Percentiles rank a stretch among this genome's conserved stretches.
phyloP scores from a whole-genome alignment of 768 basidiomycete species.

The Pleurotus cornucopiae region DNA sequence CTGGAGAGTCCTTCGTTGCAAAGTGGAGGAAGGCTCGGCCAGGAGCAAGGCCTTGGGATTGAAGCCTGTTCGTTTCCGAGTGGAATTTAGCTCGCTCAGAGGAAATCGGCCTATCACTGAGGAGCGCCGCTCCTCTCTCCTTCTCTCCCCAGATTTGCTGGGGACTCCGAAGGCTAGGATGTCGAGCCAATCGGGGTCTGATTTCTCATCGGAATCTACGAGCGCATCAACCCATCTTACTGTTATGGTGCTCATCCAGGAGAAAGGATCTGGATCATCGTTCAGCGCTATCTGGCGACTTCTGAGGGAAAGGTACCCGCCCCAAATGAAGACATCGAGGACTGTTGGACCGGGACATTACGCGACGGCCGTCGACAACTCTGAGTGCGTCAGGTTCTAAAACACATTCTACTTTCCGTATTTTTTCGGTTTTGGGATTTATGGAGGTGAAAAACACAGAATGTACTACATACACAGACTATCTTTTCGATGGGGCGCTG shows the following conservation, averaged over 20 bases:
- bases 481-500: too few species aligned
- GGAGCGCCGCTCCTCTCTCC: constrained; percentile 17
- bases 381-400: too few species aligned
- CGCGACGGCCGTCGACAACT: neutral
- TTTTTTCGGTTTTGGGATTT: neutral
- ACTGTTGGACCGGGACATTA: constrained; percentile 2
- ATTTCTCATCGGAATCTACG: neutral
- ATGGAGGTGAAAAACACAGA: too few species aligned
- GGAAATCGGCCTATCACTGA: neutral
- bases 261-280: constrained; percentile 87
- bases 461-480: too few species aligned
- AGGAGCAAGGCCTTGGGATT: constrained; percentile 38
- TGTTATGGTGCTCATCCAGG: constrained; percentile 74
- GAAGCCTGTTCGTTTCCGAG: constrained; percentile 79
- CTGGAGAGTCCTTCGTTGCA: constrained; percentile 30
- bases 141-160: constrained; percentile 18
- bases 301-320: constrained; percentile 65
- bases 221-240: neutral
- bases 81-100: constrained; percentile 55
- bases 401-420: neutral
- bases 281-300: constrained; percentile 76
- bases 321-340: constrained; percentile 2
- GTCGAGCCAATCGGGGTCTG: neutral
- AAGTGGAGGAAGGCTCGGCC: constrained; percentile 49
- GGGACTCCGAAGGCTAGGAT: constrained; percentile 1